These are phyloP conservation scores for Sarocladiaceae sp. DNA, from an alignment of 2,329 filamentous ascomycete species.

Conservation along the genomic window DNA sequence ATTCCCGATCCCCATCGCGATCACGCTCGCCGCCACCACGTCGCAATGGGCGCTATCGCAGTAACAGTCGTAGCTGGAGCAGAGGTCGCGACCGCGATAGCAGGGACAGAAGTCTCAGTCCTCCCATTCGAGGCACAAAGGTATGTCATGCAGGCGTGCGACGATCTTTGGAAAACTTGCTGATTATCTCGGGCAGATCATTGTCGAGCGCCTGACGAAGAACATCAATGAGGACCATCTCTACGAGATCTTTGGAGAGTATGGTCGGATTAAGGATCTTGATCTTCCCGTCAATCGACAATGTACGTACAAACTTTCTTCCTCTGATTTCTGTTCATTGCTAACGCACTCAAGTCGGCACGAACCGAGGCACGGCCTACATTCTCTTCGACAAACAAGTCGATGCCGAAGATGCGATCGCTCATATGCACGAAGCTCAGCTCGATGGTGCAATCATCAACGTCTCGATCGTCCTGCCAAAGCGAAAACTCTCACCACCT, in stretches of 20 bases:
- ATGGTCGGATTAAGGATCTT: slow-evolving; percentile 79
- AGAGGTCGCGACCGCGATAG: slow-evolving; percentile 28
- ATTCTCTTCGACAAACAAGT: slow-evolving; percentile 75
- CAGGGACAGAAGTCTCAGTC: slow-evolving; percentile 32
- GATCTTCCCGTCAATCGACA: slow-evolving; percentile 86
- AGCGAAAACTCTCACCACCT: slow-evolving; percentile 74
- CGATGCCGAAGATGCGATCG: slow-evolving; percentile 83
- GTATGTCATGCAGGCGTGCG: slow-evolving; percentile 25
- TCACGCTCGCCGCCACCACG: slow-evolving; percentile 24
- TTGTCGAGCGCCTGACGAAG: slow-evolving; percentile 92
- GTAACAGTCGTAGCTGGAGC: slow-evolving; percentile 26
- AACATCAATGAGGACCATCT: slow-evolving; percentile 89
- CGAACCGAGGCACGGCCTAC: slow-evolving; percentile 90
- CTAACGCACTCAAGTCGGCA: slow-evolving; percentile 56
- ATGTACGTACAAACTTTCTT: slow-evolving; percentile 49
- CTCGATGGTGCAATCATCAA: slow-evolving; percentile 78
- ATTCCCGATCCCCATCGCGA: slow-evolving; percentile 26
- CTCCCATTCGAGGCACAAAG: slow-evolving; percentile 47
- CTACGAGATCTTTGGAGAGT: slow-evolving; percentile 85
- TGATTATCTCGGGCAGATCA: slow-evolving; percentile 56
- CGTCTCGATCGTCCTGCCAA: slow-evolving; percentile 83
- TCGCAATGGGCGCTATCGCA: slow-evolving; percentile 29
- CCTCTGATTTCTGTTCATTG: slow-evolving; percentile 11
- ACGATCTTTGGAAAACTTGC: slow-evolving; percentile 10
- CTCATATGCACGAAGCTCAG: slow-evolving; percentile 98